These are phyloP conservation scores for Nicotiana tomentosiformis DNA, from an alignment of 257 asterid species.

Conservation along the genomic window DNA sequence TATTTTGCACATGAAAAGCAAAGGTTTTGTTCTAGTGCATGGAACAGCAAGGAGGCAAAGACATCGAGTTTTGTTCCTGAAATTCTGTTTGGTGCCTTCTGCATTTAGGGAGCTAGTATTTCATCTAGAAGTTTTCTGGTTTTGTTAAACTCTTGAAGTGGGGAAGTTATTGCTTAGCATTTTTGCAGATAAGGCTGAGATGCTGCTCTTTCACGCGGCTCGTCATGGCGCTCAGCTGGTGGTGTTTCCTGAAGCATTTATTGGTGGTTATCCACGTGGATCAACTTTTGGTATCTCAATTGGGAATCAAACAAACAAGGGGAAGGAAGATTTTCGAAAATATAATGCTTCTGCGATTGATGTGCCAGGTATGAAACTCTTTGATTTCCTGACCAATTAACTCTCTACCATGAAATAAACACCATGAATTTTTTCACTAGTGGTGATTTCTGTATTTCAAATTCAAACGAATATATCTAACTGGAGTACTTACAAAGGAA, in stretches of 20 bases:
- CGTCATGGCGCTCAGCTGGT: constrained; percentile 75
- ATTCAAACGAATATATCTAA: background rate
- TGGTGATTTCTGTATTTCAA: background rate
- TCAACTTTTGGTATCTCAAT: constrained; percentile 71
- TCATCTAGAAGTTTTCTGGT: background rate
- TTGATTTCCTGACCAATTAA: background rate
- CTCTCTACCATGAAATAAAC: background rate
- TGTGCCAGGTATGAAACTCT: constrained; percentile 63
- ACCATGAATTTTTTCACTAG: background rate
- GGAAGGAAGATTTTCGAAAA: constrained; percentile 73
- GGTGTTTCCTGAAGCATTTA: constrained; percentile 95
- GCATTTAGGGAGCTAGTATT: background rate
- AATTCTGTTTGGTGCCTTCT: background rate
- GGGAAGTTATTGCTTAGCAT: background rate
- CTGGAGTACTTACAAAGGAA: background rate
- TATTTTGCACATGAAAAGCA: background rate
- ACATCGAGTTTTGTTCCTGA: background rate
- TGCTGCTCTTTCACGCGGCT: constrained; percentile 83
- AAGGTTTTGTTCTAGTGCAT: background rate
- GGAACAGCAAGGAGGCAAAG: background rate
- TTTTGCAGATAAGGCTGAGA: constrained; percentile 46
- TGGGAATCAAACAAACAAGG: constrained; percentile 78
- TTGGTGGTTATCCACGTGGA: constrained; percentile 95
- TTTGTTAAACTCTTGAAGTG: background rate
- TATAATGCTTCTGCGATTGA: constrained; percentile 84